Evolutionary conservation across 1,284 basidiomycete species (phyloP).

Genomic region (Malassezia furfur): DNA sequence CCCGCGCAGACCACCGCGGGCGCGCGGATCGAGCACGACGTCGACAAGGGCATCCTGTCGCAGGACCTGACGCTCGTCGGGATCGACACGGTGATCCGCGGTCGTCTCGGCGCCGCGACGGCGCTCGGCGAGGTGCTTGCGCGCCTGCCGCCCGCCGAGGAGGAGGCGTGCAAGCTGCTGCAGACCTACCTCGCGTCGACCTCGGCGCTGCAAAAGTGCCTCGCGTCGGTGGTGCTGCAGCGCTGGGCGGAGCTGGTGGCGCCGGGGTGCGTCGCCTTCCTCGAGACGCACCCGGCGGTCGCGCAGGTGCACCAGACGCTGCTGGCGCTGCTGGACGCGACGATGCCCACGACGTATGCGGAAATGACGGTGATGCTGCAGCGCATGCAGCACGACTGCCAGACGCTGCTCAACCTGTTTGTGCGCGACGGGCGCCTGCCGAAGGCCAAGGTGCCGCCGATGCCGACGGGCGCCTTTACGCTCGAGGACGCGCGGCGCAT

Average conservation of each 20-base stretch:
- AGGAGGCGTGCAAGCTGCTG: conserved; percentile 56
- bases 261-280: conserved; percentile 14
- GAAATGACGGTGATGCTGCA: conserved; percentile 78
- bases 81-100: conserved; percentile 68
- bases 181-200: conserved; percentile 70
- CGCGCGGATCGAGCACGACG: conserved; percentile 61
- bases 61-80: conserved; percentile 81
- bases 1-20: conserved; percentile 50
- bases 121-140: conserved; percentile 68
- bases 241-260: conserved; percentile 65
- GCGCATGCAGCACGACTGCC: conserved; percentile 72
- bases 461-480: conserved; percentile 63
- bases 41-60: conserved; percentile 88
- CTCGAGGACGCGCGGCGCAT: conserved; percentile 68
- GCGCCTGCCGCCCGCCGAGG: conserved; percentile 52
- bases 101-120: conserved; percentile 68
- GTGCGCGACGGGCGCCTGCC: conserved; percentile 74
- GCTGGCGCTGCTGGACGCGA: conserved; percentile 64
- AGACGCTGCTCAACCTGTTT: conserved; percentile 69
- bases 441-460: conserved; percentile 65
- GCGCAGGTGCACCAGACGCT: conserved; percentile 56
- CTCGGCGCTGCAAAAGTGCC: conserved; percentile 81
- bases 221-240: conserved; percentile 73
- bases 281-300: conserved; percentile 21
- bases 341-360: conserved; percentile 67